Base-by-base conservation (phyloP, 768 basidiomycete species). In the Naganishia vaughanmartiniae region DNA sequence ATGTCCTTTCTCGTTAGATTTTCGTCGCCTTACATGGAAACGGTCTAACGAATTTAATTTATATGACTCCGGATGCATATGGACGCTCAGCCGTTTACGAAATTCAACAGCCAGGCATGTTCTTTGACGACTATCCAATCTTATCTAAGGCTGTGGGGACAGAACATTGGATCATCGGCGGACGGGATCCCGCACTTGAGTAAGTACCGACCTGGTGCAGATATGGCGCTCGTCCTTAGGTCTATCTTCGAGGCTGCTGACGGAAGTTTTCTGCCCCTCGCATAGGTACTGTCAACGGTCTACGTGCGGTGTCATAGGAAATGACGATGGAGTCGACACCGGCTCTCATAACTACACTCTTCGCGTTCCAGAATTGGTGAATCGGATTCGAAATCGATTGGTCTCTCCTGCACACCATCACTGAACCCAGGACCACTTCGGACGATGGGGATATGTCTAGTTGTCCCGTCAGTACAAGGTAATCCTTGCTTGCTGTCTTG, bases 21-120 rank as follows among this genome's bases (percentile, higher is more conserved):
- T 67, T 76, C 19, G 68, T 76, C 30, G 56, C 66, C 6, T 54
- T 76, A n/a, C 76, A 76, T 48, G 76, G 76, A 1, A 75, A 76
- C 66, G 76, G 76, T 42, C 48, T 76, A 24, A 76, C 76, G 1
- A 72, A 75, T 54, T 67, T 69, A n/a, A 46, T 76, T 24, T 76
- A 73, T 73, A 73, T 76, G 73, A 70, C 71, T 54, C 72, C 76
- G 1, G 65, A 48, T 34, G 39, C 48, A 0, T 24, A 56, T 19
- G 60, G 58, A 31, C 67, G 69, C 24, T 69, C 72, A n/a, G 42
- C 69, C 14, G 67, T 72, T 0, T 72, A 63, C 63, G 71, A 72
- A 51, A 48, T 72, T 28, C 71, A 72, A 39, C 51, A 67, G 21
- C 46, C 36, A 11, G n/a, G 30, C 42, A 68, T 68, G 67, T 54